A percentile compares a stretch with the other conserved stretches of the same genome.
Conservation (phyloP, 1,284 basidiomycete species). For the Moesziomyces aphidis region DNA sequence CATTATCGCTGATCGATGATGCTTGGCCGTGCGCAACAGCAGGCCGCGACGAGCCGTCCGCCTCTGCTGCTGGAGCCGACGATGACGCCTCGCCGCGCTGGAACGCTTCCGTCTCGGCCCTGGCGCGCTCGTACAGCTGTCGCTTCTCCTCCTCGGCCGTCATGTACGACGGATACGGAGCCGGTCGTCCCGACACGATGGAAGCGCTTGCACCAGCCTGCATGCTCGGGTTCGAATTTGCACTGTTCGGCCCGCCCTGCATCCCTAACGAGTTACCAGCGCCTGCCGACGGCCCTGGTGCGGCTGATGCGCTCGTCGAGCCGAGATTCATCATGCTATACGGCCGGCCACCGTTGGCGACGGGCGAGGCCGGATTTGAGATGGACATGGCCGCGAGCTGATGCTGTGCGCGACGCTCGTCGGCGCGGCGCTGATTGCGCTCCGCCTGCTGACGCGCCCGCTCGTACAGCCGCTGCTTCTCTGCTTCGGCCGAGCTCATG, state of each 20-base stretch:
- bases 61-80: background rate
- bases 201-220: conserved; percentile 5
- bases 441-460: conserved; percentile 62
- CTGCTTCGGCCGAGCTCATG: conserved; percentile 51
- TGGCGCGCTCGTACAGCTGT: conserved; percentile 54
- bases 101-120: conserved; percentile 47
- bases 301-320: conserved; percentile 10
- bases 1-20: conserved; percentile 17
- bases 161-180: conserved; percentile 46
- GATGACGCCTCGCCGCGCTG: conserved; percentile 29
- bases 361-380: conserved; percentile 7
- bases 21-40: conserved; percentile 11
- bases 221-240: conserved; percentile 4
- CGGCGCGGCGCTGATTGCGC: conserved; percentile 55
- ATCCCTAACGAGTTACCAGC: background rate
- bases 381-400: conserved; percentile 11
- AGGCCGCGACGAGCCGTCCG: conserved; percentile 1
- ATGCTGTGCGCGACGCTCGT: conserved; percentile 39
- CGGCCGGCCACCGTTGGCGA: conserved; percentile 20
- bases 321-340: conserved; percentile 37
- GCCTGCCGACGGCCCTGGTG: background rate
- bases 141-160: conserved; percentile 59
- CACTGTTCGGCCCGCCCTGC: background rate
- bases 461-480: conserved; percentile 62
- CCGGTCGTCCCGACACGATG: conserved; percentile 33